Base-by-base conservation (phyloP, 148 eudicot genomes). In the Rhododendron ferrugineum region DNA sequence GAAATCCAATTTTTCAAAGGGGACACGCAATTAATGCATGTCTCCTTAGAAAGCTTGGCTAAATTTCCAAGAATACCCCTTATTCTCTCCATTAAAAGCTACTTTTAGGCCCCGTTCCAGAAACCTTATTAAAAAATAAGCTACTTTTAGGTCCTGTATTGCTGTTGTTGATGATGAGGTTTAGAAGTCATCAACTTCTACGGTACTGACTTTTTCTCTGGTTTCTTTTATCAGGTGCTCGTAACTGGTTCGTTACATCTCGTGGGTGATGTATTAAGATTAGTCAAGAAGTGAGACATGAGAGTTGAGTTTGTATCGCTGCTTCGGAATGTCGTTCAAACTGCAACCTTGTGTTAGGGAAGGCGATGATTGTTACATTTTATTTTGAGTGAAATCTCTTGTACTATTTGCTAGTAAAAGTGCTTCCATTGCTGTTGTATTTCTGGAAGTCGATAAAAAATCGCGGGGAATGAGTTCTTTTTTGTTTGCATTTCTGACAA, bases 161-260 rank as follows among this genome's bases (percentile, higher is more conserved):
- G 75, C 15, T 40, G 68, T 6, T 60, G 28, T 6, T 23, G 68
- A 15, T 20, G 50, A 40, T 32, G 34, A 64, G 36, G 23, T 2
- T 64, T 15, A 4, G 15, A 68, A 15, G 26, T 28, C 20, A 16
- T 44, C 11, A 0, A 44, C 22, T 26, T 72, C 50, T 32, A 40
- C 64, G 50, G 66, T 32, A 23, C 77, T 81, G 34, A 80, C 28
- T 40, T 72, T 23, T 56, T 40, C 34, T 32, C 80, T 70, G 64
- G 56, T 85, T 62, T 85, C 49, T 44, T 84, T 58, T 36, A 37
- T 86, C 90, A 95, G 99, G 99, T 96, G 84, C 93, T 96, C 37
- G 99, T 95, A 36, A 92, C 97, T 9, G 99, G 98, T 76, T 96
- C 99, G 52, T 86, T 96, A 80, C 99, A 96, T 91, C 91, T 96